Base-by-base conservation (phyloP, 768 basidiomycete genomes). In the Tulasnella sp. region DNA sequence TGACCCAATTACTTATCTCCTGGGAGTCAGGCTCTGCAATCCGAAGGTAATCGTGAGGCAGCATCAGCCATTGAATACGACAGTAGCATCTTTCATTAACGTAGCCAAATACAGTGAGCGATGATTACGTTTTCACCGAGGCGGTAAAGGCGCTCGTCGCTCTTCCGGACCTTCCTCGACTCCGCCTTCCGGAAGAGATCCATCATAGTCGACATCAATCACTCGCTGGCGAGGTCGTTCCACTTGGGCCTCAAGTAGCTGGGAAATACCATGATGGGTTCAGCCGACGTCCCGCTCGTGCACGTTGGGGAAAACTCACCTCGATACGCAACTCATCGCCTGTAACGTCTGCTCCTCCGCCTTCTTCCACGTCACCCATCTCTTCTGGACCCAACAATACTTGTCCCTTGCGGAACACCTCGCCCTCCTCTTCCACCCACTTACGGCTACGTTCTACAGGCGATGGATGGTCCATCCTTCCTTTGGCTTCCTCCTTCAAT, bases 391-490 rank as follows among this genome's bases (percentile, higher is more conserved):
- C 82, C 7, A 89, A 73, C 17, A 97, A 72, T 3, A 83, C 83
- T 8, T 77, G 80, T 0, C 92, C 91, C 65, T 94, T 93, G 39
- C 93, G 75, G 73, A 97, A 97, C 37, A 98, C 85, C 69, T 98
- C 94, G 0, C 91, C 91, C 67, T 99, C 96, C 67, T 98, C 96
- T 55, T 82, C 86, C 0, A 93, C 84, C 83, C 86, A 88, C 50
- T 75, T 81, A 62, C 81, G 74, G 42, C 63, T 64, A 65, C 42
- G 64, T 64, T 15, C 65, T 64, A 50, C 57, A 58, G 29, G 54
- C 23, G 55, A 58, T 25, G 45, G 35, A 17, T 25, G 55, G 36
- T 11, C 21, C 14, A 21, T 25, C 12, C 3, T 37, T 17, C 21
- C 19, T 17, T 41, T 25, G 25, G 39, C 55, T 3, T 29, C 41